Percentiles rank a stretch among this genome's conserved stretches.
Evolutionary conservation across 139 green algal species (phyloP).

Genomic region (Yamagishiella unicocca): DNA sequence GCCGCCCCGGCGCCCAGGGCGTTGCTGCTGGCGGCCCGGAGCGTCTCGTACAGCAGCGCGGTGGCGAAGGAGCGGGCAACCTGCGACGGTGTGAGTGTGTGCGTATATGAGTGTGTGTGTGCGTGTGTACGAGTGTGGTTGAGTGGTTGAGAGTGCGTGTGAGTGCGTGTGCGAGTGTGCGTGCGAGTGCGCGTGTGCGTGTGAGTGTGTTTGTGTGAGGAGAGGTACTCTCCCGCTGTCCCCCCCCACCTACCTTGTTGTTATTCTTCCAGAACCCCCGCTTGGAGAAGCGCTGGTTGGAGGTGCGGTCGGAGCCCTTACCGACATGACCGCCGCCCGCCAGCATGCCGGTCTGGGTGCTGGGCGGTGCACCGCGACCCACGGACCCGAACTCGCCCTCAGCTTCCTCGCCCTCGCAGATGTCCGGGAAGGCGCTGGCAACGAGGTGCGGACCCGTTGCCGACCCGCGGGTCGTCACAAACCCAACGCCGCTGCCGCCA

Average conservation of each 20-base stretch:
- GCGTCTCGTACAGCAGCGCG: conserved; percentile 26
- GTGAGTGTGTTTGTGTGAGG: too few species aligned
- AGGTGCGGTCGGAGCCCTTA: not conserved
- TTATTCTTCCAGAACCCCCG: not conserved
- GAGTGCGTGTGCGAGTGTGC: too few species aligned
- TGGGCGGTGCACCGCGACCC: not conserved
- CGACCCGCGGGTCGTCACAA: not conserved
- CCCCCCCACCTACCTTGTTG: conserved; percentile 24
- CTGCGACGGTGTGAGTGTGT: too few species aligned
- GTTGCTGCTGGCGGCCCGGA: conserved; percentile 29
- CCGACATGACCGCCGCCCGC: not conserved
- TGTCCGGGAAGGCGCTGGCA: conserved; percentile 1
- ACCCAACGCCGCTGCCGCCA: not conserved
- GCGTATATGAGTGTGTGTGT: too few species aligned
- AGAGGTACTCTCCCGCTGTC: not conserved
- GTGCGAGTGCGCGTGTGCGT: too few species aligned
- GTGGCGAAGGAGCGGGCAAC: conserved; percentile 23
- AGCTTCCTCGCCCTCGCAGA: conserved; percentile 18
- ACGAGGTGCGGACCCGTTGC: not conserved
- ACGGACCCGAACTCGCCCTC: not conserved
- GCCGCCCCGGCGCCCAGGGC: not conserved
- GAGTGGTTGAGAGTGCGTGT: too few species aligned
- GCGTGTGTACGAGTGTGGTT: too few species aligned
- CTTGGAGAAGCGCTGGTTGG: not conserved
- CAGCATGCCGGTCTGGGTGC: too few species aligned